Evolutionary conservation across 23 red algal species (phyloP), one percentile per base, ranked within the genome.

Genomic region (Gracilaria vermiculophylla): DNA sequence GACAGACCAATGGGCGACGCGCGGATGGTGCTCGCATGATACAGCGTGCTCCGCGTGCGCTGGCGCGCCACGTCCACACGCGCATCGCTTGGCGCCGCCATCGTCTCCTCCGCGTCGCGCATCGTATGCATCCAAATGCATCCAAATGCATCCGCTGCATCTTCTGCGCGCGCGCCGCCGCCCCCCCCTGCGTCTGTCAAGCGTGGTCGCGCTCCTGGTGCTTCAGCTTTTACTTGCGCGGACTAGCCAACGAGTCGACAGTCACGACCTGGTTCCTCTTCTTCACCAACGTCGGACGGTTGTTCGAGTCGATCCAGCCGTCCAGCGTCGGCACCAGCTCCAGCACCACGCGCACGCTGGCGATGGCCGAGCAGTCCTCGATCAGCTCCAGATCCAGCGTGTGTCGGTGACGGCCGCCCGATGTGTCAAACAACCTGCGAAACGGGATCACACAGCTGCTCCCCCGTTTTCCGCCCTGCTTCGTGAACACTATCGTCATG

Each of bases 401-500:
- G 5, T 31, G 36, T 24, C 58, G 57, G 12, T 85, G 39, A 14
- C 33, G 60, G 1, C 81, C 75, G 24, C 81, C 75, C 19, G 31
- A 19, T 5, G 1, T 47, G 36, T 70, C 33, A 16, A 85, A 25
- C 81, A 85, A 12, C 53, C 36, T 70, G 7, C 33, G 13, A 5
- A 85, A 47, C 24, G 58, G 58, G n/a, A 85, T 17, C 19, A 85
- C 61, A 36, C 81, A 85, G 39, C 81, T 85, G 62, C 44, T 73
- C n/a, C 81, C 64, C 21, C 64, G 43, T 7, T 45, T 50, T 16
- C 40, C 42, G 32, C 34, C 25, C 5, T 52, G 17, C 27, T 36
- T 85, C 9, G 62, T 70, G 76, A 93, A 93, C 61, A 71, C 80
- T 4, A 93, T 32, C 70, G 79, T 85, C 53, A 93, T 53, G 55